Conservation (phyloP, 225 moss, liverwort and hornwort genomes). For the Takakia lepidozioides region DNA sequence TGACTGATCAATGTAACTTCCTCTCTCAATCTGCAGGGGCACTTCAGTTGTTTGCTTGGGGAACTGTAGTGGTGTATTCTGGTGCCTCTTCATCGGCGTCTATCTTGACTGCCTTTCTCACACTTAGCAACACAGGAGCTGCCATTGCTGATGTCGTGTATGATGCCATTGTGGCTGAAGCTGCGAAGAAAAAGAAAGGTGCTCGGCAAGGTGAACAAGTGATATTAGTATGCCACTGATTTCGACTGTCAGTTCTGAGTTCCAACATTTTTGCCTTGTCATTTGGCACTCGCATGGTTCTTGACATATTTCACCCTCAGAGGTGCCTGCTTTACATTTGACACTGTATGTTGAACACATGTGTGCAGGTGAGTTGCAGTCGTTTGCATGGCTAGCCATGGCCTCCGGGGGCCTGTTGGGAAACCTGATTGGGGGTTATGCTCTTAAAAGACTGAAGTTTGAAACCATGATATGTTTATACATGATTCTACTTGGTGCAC, state of each 20-base stretch:
- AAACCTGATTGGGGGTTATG: slow-evolving; percentile 71
- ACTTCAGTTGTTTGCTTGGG: slow-evolving; percentile 71
- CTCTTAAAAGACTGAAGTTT: slow-evolving; percentile 40
- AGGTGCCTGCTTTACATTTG: too few relatives aligned
- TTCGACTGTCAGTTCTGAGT: too few relatives aligned
- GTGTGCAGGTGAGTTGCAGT: slow-evolving; percentile 68
- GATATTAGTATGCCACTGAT: too few relatives aligned
- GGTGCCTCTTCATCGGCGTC: slow-evolving; percentile 57
- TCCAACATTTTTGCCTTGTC: too few relatives aligned
- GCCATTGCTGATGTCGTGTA: slow-evolving; percentile 82
- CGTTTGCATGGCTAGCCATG: slow-evolving; percentile 65
- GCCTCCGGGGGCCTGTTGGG: slow-evolving; percentile 69
- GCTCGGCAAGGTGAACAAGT: slow-evolving; percentile 54
- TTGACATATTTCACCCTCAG: too few relatives aligned
- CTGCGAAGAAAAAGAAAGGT: slow-evolving; percentile 48
- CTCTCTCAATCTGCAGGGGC: too few relatives aligned
- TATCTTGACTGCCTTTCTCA: slow-evolving; percentile 57
- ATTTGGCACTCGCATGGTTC: too few relatives aligned
- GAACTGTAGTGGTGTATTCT: slow-evolving; percentile 56
- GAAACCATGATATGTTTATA: slow-evolving; percentile 66
- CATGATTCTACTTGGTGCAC: slow-evolving; percentile 52
- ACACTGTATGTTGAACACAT: neutral
- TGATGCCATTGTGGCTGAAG: slow-evolving; percentile 84
- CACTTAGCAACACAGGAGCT: slow-evolving; percentile 75
- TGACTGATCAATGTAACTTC: too few relatives aligned